phyloP scores from a whole-genome alignment of 768 basidiomycete genomes.

The Xerocomus spinulosus region DNA sequence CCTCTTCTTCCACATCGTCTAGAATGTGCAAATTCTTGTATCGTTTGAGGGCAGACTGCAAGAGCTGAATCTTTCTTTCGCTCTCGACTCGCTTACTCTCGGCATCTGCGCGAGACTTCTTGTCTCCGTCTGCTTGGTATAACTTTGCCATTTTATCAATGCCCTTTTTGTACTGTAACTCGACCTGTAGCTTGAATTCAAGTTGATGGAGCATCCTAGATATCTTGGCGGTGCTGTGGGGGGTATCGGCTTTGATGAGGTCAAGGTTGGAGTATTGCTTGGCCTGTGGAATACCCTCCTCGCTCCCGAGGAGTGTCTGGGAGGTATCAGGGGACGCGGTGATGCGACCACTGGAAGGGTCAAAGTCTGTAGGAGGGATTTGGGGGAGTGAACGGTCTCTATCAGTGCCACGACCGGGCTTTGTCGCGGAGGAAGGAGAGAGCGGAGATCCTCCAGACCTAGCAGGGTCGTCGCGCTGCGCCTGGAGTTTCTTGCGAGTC shows the following conservation, averaged over 20 bases:
- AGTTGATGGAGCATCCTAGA: constrained; percentile 97
- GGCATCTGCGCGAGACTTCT: constrained; percentile 89
- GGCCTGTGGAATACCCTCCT: constrained; percentile 41
- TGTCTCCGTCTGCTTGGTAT: constrained; percentile 95
- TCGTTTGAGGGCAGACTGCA: constrained; percentile 87
- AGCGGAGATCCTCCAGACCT: constrained; percentile 46
- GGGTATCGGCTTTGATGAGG: constrained; percentile 96
- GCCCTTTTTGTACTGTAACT: constrained; percentile 95
- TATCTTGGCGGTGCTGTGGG: constrained; percentile 93
- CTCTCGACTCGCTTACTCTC: constrained; percentile 92
- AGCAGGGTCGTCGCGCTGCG: constrained; percentile 50
- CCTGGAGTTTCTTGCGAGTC: constrained; percentile 63
- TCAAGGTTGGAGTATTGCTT: constrained; percentile 84
- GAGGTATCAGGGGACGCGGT: constrained; percentile 38
- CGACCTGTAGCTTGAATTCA: constrained; percentile 98
- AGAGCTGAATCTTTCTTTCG: constrained; percentile 92
- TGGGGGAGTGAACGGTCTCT: constrained; percentile 36
- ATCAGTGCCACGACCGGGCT: constrained; percentile 18
- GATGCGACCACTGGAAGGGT: constrained; percentile 33
- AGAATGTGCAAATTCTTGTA: constrained; percentile 95
- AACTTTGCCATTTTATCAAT: constrained; percentile 99
- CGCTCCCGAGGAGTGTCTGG: constrained; percentile 37
- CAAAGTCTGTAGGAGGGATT: constrained; percentile 52
- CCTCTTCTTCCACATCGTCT: constrained; percentile 85
- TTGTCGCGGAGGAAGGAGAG: constrained; percentile 15